phyloP scores from a whole-genome alignment of 2,329 filamentous ascomycete species.

The Mycogone perniciosa region DNA sequence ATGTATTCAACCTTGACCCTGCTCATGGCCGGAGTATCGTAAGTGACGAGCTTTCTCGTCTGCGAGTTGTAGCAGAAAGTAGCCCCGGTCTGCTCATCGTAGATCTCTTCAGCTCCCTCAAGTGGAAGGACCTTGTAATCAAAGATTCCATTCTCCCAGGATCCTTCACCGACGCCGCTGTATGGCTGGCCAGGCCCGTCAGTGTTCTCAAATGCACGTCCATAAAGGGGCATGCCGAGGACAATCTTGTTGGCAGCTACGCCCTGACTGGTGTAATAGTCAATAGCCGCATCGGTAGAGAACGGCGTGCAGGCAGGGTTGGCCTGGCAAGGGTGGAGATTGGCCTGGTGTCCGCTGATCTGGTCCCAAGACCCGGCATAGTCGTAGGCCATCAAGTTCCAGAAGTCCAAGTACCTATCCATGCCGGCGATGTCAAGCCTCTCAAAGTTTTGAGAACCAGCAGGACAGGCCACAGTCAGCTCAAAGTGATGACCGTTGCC shows the following conservation, averaged over 20 bases:
- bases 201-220: conserved; percentile 75
- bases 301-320: conserved; percentile 68
- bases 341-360: conserved; percentile 69
- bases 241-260: conserved; percentile 70
- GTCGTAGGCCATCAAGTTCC: conserved; percentile 86
- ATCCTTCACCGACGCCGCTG: conserved; percentile 68
- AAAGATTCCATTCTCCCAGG: conserved; percentile 78
- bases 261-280: conserved; percentile 60
- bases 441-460: conserved; percentile 55
- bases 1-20: conserved; percentile 67
- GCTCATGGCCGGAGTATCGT: conserved; percentile 66
- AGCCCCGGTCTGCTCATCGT: conserved; percentile 59
- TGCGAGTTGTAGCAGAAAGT: conserved; percentile 69
- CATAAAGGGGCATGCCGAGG: conserved; percentile 87
- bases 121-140: conserved; percentile 84
- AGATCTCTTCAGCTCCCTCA: conserved; percentile 54
- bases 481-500: conserved; percentile 49
- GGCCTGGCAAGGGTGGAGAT: conserved; percentile 55
- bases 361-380: conserved; percentile 78
- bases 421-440: conserved; percentile 58
- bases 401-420: conserved; percentile 64
- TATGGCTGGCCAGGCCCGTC: conserved; percentile 65
- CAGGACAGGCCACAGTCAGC: conserved; percentile 58
- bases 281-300: conserved; percentile 63
- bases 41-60: conserved; percentile 65